Conservation (phyloP, 2,329 filamentous ascomycete species). For the Paracoccidioides lutzii region DNA sequence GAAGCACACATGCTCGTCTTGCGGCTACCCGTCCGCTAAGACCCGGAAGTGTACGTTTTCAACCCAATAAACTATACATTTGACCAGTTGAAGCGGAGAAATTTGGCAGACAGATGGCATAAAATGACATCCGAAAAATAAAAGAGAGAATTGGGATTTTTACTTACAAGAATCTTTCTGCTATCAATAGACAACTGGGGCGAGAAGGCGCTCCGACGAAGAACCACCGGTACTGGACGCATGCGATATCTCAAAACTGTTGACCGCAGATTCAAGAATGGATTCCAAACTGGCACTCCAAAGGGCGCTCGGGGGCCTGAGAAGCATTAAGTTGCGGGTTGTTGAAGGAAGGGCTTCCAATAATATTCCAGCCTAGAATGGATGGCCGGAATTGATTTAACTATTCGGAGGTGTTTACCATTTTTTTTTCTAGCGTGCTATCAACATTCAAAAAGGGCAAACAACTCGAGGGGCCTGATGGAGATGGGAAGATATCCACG, state of each 20-base stretch:
- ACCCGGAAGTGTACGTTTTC: slow-evolving; percentile 81
- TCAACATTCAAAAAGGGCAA: slow-evolving; percentile 5
- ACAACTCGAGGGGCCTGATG: background rate
- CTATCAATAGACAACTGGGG: slow-evolving; percentile 78
- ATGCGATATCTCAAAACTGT: slow-evolving; percentile 91
- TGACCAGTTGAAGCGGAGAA: background rate
- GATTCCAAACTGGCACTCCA: slow-evolving; percentile 82
- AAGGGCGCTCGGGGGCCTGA: slow-evolving; percentile 64
- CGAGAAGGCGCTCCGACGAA: slow-evolving; percentile 99
- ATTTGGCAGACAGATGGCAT: background rate
- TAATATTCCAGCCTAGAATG: slow-evolving; percentile 24
- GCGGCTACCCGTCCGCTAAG: slow-evolving; percentile 96
- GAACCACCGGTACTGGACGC: slow-evolving; percentile 94
- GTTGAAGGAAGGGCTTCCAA: slow-evolving; percentile 20
- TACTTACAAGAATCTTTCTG: slow-evolving; percentile 17
- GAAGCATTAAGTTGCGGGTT: slow-evolving; percentile 29
- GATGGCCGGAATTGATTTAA: slow-evolving; percentile 1
- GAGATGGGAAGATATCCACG: background rate
- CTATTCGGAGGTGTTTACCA: background rate
- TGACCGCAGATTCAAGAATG: slow-evolving; percentile 90
- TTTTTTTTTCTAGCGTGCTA: slow-evolving; percentile 2
- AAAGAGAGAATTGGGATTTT: slow-evolving; percentile 4
- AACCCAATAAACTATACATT: background rate
- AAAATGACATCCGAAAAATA: slow-evolving; percentile 1
- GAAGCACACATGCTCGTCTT: slow-evolving; percentile 94